A percentile compares a stretch with the other conserved stretches of the same genome.
These are phyloP conservation scores for Theileria parva DNA, from an alignment of 169 alveolate species.

Conservation along the genomic window DNA sequence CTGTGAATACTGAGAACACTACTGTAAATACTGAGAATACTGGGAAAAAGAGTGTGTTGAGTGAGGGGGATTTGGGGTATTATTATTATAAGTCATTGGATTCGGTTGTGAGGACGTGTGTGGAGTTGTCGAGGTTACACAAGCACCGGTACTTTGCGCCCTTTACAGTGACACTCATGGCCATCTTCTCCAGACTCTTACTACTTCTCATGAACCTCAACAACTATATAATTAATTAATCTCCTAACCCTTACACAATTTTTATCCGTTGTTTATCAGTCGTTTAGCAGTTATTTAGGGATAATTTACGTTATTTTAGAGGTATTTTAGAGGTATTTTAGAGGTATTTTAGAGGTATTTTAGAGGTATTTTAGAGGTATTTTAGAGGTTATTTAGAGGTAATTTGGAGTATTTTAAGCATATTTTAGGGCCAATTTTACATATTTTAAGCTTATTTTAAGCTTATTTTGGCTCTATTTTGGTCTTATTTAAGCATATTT, in stretches of 20 bases:
- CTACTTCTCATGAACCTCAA: background rate
- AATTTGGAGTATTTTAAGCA: too few relatives aligned
- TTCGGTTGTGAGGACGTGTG: conserved; percentile 28
- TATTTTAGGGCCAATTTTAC: too few relatives aligned
- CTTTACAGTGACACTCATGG: conserved; percentile 19
- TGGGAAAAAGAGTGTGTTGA: background rate
- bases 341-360: too few relatives aligned
- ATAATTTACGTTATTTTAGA: too few relatives aligned
- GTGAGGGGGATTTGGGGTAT: conserved; percentile 13
- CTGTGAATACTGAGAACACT: background rate
- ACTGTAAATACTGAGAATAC: background rate
- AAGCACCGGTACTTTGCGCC: conserved; percentile 58
- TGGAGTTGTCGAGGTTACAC: conserved; percentile 35
- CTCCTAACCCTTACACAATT: too few relatives aligned
- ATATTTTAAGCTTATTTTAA: too few relatives aligned
- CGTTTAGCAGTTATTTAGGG: background rate
- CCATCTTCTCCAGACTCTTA: conserved; percentile 23
- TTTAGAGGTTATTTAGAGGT: too few relatives aligned
- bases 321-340: too few relatives aligned
- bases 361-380: too few relatives aligned
- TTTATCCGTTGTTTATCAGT: background rate
- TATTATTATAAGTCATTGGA: conserved; percentile 19
- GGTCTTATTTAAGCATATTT: too few relatives aligned
- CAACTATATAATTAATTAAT: background rate
- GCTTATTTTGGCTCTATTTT: too few relatives aligned